Conservation (phyloP, 176 grass and related monocot species). For the Juncus effusus region DNA sequence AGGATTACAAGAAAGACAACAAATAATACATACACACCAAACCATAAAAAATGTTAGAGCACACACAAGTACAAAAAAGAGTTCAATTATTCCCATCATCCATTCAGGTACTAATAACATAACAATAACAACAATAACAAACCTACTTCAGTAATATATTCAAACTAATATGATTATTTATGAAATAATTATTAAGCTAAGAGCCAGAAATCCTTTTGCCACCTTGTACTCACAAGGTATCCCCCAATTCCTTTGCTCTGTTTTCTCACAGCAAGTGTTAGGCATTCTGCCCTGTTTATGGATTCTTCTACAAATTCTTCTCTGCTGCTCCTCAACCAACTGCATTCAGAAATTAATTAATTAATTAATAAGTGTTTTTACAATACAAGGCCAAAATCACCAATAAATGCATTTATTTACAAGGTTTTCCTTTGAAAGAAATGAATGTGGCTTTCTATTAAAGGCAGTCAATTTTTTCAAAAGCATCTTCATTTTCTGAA, state of each 20-base stretch:
- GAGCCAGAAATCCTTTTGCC: constrained; percentile 99
- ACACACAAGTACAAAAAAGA: no score
- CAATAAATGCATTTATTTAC: neutral
- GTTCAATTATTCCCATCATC: no score
- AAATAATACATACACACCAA: no score
- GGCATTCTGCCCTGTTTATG: constrained; percentile 76
- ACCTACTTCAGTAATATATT: constrained; percentile 7
- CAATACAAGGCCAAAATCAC: neutral
- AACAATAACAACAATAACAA: neutral
- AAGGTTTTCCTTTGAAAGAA: no score
- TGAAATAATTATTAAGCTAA: constrained; percentile 43
- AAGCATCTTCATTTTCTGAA: neutral
- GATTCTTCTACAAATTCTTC: constrained; percentile 88
- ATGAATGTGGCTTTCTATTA: no score
- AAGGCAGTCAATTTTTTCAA: neutral
- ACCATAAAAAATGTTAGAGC: no score
- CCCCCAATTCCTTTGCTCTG: constrained; percentile 78
- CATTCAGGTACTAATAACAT: neutral
- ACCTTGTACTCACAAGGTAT: constrained; percentile 74
- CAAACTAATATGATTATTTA: constrained; percentile 1
- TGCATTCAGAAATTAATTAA: constrained; percentile 17
- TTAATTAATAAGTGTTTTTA: neutral
- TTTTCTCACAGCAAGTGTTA: constrained; percentile 81
- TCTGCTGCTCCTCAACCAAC: constrained; percentile 54
- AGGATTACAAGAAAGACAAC: no score